A percentile compares a stretch with the other conserved stretches of the same genome.
Evolutionary conservation across 345 rosid genomes (phyloP).

Genomic region (Eucalyptus fibrosa): DNA sequence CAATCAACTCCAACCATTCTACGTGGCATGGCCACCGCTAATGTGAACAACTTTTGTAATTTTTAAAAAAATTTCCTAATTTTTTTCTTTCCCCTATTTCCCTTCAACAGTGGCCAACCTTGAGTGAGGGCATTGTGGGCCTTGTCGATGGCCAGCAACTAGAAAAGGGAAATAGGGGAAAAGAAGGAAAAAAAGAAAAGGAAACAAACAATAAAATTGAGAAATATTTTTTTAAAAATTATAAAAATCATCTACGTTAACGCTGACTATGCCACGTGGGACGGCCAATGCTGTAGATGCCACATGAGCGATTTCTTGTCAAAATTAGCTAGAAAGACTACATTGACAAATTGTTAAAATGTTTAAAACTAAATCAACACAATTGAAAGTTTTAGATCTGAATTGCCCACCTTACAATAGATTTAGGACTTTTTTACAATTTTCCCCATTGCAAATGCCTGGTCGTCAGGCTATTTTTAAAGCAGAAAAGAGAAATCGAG

Average conservation of each 20-base stretch:
- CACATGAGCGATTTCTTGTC: neutral
- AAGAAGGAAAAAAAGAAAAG: no score
- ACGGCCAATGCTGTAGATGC: no score
- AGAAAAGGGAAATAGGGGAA: neutral
- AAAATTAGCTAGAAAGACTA: neutral
- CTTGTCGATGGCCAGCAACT: neutral
- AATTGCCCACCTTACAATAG: no score
- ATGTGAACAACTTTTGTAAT: no score
- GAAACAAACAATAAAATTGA: neutral
- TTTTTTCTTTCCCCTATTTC: neutral
- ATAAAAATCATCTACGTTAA: neutral
- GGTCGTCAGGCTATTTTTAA: neutral
- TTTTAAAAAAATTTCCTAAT: no score
- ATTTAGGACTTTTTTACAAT: neutral
- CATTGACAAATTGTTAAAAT: no score
- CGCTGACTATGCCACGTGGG: accelerated
- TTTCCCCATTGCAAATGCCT: neutral
- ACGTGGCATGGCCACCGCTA: neutral
- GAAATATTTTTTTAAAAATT: no score
- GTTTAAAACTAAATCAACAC: no score
- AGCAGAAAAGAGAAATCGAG: neutral
- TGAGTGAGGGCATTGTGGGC: neutral
- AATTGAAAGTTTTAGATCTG: no score
- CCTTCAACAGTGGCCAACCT: neutral
- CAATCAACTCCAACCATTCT: neutral